These are phyloP conservation scores for Ascochyta lentis DNA, from an alignment of 2,329 filamentous ascomycete genomes.

Conservation along the genomic window DNA sequence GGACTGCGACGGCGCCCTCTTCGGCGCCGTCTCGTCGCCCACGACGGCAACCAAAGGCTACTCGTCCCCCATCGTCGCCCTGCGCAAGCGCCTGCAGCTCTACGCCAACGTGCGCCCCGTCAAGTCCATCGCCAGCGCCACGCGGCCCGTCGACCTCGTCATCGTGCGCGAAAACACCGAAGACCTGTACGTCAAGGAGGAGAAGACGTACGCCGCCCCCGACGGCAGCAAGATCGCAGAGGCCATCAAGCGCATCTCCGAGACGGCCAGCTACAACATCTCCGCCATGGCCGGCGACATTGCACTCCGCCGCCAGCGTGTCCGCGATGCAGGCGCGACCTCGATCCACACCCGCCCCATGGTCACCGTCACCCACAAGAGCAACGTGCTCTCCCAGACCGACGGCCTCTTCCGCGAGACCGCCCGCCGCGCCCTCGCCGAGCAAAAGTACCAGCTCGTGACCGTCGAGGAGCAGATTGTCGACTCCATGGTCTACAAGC, in stretches of 20 bases:
- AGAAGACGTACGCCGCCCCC: conserved; percentile 78
- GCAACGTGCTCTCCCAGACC: conserved; percentile 94
- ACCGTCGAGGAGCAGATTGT: conserved; percentile 96
- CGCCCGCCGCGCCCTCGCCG: conserved; percentile 74
- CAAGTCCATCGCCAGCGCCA: conserved; percentile 75
- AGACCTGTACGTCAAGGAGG: conserved; percentile 97
- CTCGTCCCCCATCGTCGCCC: conserved; percentile 93
- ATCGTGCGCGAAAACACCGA: conserved; percentile 99
- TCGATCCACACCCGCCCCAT: conserved; percentile 73
- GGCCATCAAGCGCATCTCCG: conserved; percentile 95
- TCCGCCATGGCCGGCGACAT: conserved; percentile 94
- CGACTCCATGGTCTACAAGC: conserved; percentile 99
- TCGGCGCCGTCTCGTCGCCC: conserved; percentile 92
- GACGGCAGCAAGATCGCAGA: conserved; percentile 85
- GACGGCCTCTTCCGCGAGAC: conserved; percentile 93
- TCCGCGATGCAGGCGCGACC: conserved; percentile 65
- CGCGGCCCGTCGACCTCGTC: conserved; percentile 84
- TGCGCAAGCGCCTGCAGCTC: conserved; percentile 92
- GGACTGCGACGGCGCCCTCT: conserved; percentile 94
- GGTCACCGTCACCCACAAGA: conserved; percentile 98
- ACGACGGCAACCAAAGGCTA: conserved; percentile 91
- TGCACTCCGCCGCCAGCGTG: conserved; percentile 82
- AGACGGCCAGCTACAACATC: conserved; percentile 84
- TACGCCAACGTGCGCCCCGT: conserved; percentile 98
- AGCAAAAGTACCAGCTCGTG: conserved; percentile 67